A percentile compares a stretch with the other conserved stretches of the same genome.
Conservation (phyloP, 495 filamentous ascomycete species). For the Podospora pseudopauciseta region DNA sequence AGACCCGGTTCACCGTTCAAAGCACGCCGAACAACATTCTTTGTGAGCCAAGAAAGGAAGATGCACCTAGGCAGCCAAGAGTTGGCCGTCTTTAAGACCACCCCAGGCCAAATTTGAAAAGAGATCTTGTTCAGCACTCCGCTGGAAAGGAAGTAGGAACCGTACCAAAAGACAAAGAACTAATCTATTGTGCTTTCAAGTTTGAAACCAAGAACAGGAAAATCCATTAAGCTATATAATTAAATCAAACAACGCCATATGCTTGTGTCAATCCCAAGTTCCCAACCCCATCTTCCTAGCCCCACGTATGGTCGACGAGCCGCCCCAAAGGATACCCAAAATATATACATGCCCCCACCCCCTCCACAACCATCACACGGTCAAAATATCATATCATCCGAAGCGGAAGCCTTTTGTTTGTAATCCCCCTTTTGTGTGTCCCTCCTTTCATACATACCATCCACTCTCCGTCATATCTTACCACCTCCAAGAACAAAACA, state of each 20-base stretch:
- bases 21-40: too few species aligned
- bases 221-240: background rate
- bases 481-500: constrained; percentile 31
- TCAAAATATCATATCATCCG: background rate
- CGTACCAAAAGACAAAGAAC: too few species aligned
- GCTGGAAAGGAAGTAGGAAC: too few species aligned
- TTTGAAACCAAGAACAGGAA: background rate
- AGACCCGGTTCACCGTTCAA: too few species aligned
- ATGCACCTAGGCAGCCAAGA: too few species aligned
- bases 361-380: background rate
- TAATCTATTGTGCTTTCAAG: too few species aligned
- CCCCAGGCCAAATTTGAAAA: too few species aligned
- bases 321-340: background rate
- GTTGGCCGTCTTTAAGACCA: too few species aligned
- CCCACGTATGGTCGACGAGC: background rate
- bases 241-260: background rate
- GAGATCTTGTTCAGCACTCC: too few species aligned
- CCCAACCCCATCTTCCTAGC: background rate
- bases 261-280: background rate
- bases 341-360: background rate
- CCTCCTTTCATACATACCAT: background rate
- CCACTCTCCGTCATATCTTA: constrained; percentile 3
- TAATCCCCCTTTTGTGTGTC: background rate
- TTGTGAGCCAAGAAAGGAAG: too few species aligned
- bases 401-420: background rate